Evolutionary conservation across 2,329 filamentous ascomycete species (phyloP), one percentile per base, ranked within the genome.

Genomic region (Pseudogymnoascus sp.): DNA sequence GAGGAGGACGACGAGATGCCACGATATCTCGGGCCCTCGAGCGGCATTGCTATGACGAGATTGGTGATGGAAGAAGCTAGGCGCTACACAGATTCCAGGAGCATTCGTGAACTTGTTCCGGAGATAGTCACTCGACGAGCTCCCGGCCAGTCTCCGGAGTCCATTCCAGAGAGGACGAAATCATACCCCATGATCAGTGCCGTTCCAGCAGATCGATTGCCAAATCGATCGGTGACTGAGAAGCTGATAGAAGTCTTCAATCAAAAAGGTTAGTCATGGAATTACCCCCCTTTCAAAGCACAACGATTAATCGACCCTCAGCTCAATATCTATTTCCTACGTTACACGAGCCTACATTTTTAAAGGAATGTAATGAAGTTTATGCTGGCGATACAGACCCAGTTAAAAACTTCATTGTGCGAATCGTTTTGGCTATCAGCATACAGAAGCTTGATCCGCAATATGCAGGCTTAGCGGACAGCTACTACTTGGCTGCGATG

Each of bases 51-150:
- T 71, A 96, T 97, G 79, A 96, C 92, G 11, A 86, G 93, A 31
- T 81, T 97, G 68, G 87, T 99, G 10, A 97, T 99, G 89, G 92
- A 97, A 73, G 86, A 96, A 75, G 93, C 93, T 61, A 97, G 96
- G 77, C 88, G 92, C 66, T 96, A 93, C 71, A 95, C 92, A 26
- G 89, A 94, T 70, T 89, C 91, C 4, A 90, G 92, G 74, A 91
- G 88, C 67, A 97, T 97, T 72, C 92, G 91, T 63, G 92, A 97
- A 68, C 86, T 97, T 59, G 90, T 97, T 33, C 91, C 92, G 3
- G 89, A 92, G 62, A 78, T 83, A 72, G 85, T 77, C 74, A 85
- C 74, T 72, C 86, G 76, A 77, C 84, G 79, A 78, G 85, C 72
- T 80, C 89, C 78, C 80, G 88, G 83, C 83, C 89, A 78, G 78